Evolutionary conservation across 306 rosid genomes (phyloP).

Genomic region (Phaseolus lunatus): DNA sequence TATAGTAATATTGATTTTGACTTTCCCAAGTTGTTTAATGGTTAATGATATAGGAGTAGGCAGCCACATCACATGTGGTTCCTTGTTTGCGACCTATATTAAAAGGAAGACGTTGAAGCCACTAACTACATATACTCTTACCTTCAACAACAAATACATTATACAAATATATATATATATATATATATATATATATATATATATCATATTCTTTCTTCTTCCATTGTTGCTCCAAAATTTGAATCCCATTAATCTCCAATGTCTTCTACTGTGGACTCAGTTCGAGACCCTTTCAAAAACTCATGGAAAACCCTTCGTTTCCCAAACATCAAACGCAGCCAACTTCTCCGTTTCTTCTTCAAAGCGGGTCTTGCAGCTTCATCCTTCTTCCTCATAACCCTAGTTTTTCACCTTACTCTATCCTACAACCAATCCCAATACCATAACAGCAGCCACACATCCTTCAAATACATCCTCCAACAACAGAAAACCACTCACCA

Average conservation of each 20-base stretch:
- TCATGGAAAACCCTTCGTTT: constrained; percentile 47
- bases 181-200: too few relatives aligned
- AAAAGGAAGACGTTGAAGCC: constrained; percentile 45
- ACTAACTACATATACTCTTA: constrained; percentile 15
- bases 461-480: constrained; percentile 17
- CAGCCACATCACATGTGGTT: not conserved
- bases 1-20: not conserved
- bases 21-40: not conserved
- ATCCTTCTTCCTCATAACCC: constrained; percentile 45
- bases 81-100: constrained; percentile 11
- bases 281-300: constrained; percentile 45
- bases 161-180: too few relatives aligned
- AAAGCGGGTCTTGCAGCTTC: constrained; percentile 45
- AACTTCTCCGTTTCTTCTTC: constrained; percentile 40
- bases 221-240: not conserved
- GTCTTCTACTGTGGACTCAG: constrained; percentile 29
- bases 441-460: not conserved
- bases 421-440: constrained; percentile 25
- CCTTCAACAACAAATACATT: not conserved
- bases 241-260: constrained; percentile 6
- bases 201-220: not conserved
- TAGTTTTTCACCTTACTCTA: constrained; percentile 50
- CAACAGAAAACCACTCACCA: not conserved
- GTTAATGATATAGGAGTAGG: constrained; percentile 15
- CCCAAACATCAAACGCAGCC: constrained; percentile 38